phyloP scores from a whole-genome alignment of 139 green algal genomes.

The Volvox africanus region DNA sequence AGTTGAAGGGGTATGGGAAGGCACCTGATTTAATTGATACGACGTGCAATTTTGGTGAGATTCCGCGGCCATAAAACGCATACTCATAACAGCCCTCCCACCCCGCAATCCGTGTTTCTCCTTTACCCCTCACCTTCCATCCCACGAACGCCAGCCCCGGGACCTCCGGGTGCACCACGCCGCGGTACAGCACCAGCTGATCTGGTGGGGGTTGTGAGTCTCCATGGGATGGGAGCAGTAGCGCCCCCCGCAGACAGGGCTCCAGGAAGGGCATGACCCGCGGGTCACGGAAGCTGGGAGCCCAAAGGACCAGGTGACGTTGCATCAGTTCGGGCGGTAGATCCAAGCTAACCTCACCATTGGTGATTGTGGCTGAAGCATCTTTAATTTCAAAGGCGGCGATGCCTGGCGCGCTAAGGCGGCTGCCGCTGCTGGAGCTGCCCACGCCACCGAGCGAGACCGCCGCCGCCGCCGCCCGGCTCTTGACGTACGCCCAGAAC shows the following conservation, averaged over 20 bases:
- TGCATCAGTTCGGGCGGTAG: neutral
- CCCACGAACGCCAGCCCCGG: constrained; percentile 36
- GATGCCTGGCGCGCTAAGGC: neutral
- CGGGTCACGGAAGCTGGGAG: constrained; percentile 7
- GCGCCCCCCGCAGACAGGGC: neutral
- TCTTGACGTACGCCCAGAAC: constrained; percentile 15
- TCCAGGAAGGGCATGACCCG: constrained; percentile 29
- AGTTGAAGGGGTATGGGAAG: too few species aligned
- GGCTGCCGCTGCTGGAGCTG: neutral
- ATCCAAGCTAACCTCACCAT: neutral
- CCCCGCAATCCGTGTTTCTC: too few species aligned
- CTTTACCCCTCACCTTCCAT: neutral
- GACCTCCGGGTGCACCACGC: constrained; percentile 23
- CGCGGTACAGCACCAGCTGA: constrained; percentile 23
- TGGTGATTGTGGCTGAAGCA: neutral
- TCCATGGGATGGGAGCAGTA: constrained; percentile 9
- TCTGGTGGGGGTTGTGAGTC: too few species aligned
- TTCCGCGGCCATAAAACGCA: too few species aligned
- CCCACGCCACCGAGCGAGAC: neutral
- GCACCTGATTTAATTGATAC: too few species aligned
- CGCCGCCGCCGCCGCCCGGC: neutral
- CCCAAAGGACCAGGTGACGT: constrained; percentile 2
- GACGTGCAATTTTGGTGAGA: too few species aligned
- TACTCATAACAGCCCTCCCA: too few species aligned
- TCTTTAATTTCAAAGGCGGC: neutral